phyloP scores from a whole-genome alignment of 208 protist genomes.

The Leishmania major region DNA sequence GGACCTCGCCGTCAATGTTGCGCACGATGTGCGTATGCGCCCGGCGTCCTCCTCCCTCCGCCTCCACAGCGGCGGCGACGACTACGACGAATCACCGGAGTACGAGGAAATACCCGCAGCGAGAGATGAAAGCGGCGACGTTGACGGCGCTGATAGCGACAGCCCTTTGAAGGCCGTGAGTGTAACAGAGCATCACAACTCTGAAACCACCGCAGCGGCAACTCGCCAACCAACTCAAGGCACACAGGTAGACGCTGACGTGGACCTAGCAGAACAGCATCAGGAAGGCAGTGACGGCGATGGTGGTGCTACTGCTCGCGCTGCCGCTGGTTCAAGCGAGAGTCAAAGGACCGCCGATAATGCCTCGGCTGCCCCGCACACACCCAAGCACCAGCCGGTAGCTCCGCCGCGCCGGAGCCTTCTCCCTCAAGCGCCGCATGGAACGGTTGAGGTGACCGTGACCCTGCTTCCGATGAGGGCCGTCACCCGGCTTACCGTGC shows the following conservation, averaged over 20 bases:
- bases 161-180: background rate
- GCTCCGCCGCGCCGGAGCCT: slow-evolving; percentile 15
- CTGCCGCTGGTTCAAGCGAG: background rate
- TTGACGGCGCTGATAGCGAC: background rate
- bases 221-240: slow-evolving; percentile 37
- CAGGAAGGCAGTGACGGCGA: background rate
- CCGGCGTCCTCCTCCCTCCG: background rate
- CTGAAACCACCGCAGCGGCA: background rate
- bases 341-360: background rate
- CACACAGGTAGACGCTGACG: slow-evolving; percentile 35
- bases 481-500: slow-evolving; percentile 28
- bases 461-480: slow-evolving; percentile 39
- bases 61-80: background rate
- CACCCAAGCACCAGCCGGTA: background rate
- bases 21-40: slow-evolving; percentile 36
- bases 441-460: slow-evolving; percentile 35
- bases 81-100: background rate
- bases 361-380: background rate
- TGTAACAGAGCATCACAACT: background rate
- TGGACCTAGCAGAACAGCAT: background rate
- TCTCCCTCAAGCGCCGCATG: slow-evolving; percentile 27
- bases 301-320: background rate
- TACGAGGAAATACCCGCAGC: slow-evolving; percentile 18
- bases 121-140: background rate
- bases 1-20: slow-evolving; percentile 43